Base-by-base conservation (phyloP, 139 green algal species). In the Asterochloris sp. region DNA sequence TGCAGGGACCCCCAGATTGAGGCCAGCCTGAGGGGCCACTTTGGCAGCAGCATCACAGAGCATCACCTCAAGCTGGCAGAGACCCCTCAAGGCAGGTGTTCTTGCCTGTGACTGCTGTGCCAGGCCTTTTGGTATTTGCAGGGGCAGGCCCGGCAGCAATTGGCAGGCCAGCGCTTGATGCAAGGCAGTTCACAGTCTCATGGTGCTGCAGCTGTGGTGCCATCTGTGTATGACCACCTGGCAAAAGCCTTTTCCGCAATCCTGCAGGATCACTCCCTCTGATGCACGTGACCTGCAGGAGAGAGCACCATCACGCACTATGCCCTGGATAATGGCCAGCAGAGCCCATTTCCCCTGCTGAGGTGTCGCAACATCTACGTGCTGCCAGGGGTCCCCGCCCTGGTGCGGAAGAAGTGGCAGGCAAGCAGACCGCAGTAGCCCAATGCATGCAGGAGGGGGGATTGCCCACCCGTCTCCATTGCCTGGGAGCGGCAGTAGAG, bases 51-150 rank as follows among this genome's bases (percentile, higher is more conserved):
- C 66, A 80, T 93, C 19, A 97, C 91, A 0, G 26, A 86, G 15
- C 87, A 90, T 6, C 94, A 97, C 85, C 87, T 97, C n/a, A 97
- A 97, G 83, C 95, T 97, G 94, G 91, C 94, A n/a, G 88, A 97
- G 27, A 85, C 84, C 13, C 93, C 92, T 27, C 82, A 79, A 82
- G 73, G 79, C 66, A 54, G 38, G 38, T 54, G 38, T 6, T 54
- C 38, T 54, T 54, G 38, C 38, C 38, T 54, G 38, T 54, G 38
- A 54, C 38, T 54, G 38, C 38, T 54, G 38, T 54, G 38, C 38
- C 38, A 54, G 38, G 38, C 38, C 38, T 54, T 6, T 54, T 54
- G 38, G 38, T 54, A 54, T 54, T 10, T 10, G 38, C 38, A 54
- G 38, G n/a, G 38, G 38, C 38, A 2, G 38, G 38, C 6, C 38